Conservation (phyloP, 495 filamentous ascomycete species). For the Neohortaea acidophila region DNA sequence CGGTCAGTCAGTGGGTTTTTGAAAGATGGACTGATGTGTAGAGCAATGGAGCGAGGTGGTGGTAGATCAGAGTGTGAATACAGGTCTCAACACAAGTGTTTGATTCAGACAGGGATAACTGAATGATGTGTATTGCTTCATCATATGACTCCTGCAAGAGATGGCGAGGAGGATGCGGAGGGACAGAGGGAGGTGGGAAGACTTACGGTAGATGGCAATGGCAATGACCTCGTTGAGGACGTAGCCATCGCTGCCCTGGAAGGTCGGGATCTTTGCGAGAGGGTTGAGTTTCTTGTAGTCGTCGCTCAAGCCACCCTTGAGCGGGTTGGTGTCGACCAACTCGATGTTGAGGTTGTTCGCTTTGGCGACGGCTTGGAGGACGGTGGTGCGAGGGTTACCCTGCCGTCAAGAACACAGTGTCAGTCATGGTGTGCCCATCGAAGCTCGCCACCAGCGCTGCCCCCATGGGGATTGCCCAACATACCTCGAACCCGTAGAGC, state of each 20-base stretch:
- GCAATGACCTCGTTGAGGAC: slow-evolving; percentile 77
- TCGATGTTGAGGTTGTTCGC: slow-evolving; percentile 86
- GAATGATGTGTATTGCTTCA: slow-evolving; percentile 54
- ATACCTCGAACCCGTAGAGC: slow-evolving; percentile 75
- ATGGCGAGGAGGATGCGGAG: slow-evolving; percentile 17
- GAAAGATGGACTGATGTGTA: not conserved
- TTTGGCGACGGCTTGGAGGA: slow-evolving; percentile 82
- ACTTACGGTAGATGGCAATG: slow-evolving; percentile 94
- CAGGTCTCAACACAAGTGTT: slow-evolving; percentile 60
- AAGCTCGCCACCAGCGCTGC: too few relatives aligned
- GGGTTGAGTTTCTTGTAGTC: slow-evolving; percentile 78
- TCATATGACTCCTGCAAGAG: slow-evolving; percentile 37
- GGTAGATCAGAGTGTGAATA: slow-evolving; percentile 43
- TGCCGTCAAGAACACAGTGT: slow-evolving; percentile 34
- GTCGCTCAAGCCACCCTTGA: slow-evolving; percentile 35
- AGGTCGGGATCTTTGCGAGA: slow-evolving; percentile 81
- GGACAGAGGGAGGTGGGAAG: slow-evolving; percentile 7
- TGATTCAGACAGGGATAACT: slow-evolving; percentile 99
- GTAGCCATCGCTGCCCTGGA: slow-evolving; percentile 86
- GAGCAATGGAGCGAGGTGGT: not conserved
- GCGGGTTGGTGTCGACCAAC: slow-evolving; percentile 52
- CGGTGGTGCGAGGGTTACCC: slow-evolving; percentile 80
- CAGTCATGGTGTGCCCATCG: too few relatives aligned
- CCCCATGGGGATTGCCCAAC: too few relatives aligned
- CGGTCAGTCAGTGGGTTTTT: slow-evolving; percentile 1